phyloP scores from a whole-genome alignment of 257 asterid genomes.

The Solanum chilense region DNA sequence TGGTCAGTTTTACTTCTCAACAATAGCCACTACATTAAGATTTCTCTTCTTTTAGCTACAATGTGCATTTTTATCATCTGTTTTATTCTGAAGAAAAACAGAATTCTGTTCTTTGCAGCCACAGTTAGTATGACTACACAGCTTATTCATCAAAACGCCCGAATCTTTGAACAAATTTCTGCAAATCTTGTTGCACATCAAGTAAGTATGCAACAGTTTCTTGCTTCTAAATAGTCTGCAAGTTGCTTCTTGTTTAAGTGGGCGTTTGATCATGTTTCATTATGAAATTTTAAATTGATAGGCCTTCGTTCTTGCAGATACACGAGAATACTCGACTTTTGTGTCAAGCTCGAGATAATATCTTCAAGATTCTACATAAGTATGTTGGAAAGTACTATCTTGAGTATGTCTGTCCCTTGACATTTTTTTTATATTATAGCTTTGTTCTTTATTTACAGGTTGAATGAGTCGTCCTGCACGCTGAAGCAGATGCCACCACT shows the following conservation, averaged over 20 bases:
- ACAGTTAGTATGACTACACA: constrained; percentile 34
- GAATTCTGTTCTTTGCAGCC: constrained; percentile 16
- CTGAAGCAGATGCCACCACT: constrained; percentile 69
- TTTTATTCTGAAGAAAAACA: not conserved
- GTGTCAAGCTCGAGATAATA: constrained; percentile 67
- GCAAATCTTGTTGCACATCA: constrained; percentile 51
- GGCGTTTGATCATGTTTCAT: not conserved
- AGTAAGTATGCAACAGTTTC: constrained; percentile 15
- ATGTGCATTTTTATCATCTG: not conserved
- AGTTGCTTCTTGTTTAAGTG: no score
- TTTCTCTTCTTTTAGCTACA: not conserved
- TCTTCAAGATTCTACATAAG: constrained; percentile 53
- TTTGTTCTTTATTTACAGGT: constrained; percentile 23
- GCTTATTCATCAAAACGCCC: constrained; percentile 64
- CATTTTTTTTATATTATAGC: not conserved
- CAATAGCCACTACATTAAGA: not conserved
- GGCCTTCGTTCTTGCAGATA: constrained; percentile 27
- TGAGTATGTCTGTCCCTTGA: not conserved
- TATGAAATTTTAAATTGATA: no score
- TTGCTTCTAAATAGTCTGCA: not conserved
- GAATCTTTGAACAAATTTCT: constrained; percentile 65
- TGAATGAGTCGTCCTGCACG: constrained; percentile 35
- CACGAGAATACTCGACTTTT: constrained; percentile 65
- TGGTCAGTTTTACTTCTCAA: constrained; percentile 22
- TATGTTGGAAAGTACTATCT: constrained; percentile 9